Conservation (phyloP, 2,329 filamentous ascomycete species). For the Fusarium bulbicola region DNA sequence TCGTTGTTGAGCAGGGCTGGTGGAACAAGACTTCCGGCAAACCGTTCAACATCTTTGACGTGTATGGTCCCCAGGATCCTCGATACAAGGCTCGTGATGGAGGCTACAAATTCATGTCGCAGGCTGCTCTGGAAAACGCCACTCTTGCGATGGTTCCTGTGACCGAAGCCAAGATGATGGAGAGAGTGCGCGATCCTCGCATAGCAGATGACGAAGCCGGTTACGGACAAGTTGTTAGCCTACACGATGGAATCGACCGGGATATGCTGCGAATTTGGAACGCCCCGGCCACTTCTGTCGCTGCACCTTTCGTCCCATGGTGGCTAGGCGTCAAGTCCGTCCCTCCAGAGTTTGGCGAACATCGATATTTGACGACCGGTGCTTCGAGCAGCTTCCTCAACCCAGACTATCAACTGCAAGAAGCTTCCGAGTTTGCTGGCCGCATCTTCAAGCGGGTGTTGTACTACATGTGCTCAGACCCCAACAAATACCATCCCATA, state of each 20-base stretch:
- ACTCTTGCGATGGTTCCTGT: conserved; percentile 33
- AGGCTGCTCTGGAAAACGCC: conserved; percentile 32
- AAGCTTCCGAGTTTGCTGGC: conserved; percentile 34
- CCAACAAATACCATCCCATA: conserved; percentile 25
- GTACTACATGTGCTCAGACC: conserved; percentile 39
- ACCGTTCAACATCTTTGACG: conserved; percentile 37
- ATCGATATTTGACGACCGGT: conserved; percentile 35
- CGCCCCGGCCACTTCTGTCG: conserved; percentile 27
- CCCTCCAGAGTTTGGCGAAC: conserved; percentile 33
- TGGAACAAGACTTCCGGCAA: conserved; percentile 33
- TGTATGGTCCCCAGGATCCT: conserved; percentile 34
- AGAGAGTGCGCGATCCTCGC: conserved; percentile 32
- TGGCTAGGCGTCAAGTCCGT: conserved; percentile 35
- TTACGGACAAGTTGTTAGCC: conserved; percentile 36
- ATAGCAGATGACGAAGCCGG: conserved; percentile 39
- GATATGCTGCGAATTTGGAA: conserved; percentile 38
- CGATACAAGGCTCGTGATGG: conserved; percentile 36
- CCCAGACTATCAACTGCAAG: conserved; percentile 36
- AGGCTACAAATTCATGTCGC: conserved; percentile 40
- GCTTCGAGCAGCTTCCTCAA: conserved; percentile 39
- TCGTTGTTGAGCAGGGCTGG: conserved; percentile 36
- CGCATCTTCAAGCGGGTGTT: conserved; percentile 35
- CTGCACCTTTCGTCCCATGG: conserved; percentile 36
- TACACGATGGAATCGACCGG: conserved; percentile 15
- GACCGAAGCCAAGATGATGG: conserved; percentile 36